Base-by-base conservation (phyloP, 176 grass and related monocot genomes). In the Zoysia pacifica region DNA sequence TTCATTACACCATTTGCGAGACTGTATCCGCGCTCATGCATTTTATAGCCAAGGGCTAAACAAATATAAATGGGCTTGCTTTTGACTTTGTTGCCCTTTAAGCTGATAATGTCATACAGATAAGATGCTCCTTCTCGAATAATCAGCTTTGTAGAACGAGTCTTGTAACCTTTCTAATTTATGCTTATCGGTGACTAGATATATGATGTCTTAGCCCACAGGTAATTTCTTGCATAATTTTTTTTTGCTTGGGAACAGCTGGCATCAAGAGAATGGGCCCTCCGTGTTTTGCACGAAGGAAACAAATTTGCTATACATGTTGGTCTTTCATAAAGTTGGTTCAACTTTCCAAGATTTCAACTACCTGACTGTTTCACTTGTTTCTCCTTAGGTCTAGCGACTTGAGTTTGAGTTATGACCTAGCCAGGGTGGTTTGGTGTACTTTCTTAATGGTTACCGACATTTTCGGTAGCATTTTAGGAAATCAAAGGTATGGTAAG, bases 381-480 rank as follows among this genome's bases (percentile, higher is more conserved):
- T 49, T 87, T 79, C 43, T 74, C 15, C 62, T 28, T 28, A 54
- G 72, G 72, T 89, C 72, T 59, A 76, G 39, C 7, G 37, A 62
- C 73, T 73, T 85, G 28, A 28, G 28, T 28, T 28, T 28, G 28
- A 28, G 28, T 28, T 28, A 28, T 28, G 28, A 28, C 28, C 28
- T 28, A 28, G 28, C 28, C 59, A 44, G 13, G 66, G 60, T 77
- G 59, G 35, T 69, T 75, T 83, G 77, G 77, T 77, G 50, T 85
- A 75, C 41, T 49, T 39, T 41, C 41, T 79, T 58, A 13, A 48
- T 45, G 41, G 11, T 42, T 75, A 7, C 56, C 18, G n/a, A 14
- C 42, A 80, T 82, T 71, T 67, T 40, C 37, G 39, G 76, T 70
- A 56, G 38, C 39, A 35, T 77, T 89, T 65, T 36, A 93, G 86